Evolutionary conservation across 106 monocot genomes (phyloP).

Genomic region (Iris macrosiphon): DNA sequence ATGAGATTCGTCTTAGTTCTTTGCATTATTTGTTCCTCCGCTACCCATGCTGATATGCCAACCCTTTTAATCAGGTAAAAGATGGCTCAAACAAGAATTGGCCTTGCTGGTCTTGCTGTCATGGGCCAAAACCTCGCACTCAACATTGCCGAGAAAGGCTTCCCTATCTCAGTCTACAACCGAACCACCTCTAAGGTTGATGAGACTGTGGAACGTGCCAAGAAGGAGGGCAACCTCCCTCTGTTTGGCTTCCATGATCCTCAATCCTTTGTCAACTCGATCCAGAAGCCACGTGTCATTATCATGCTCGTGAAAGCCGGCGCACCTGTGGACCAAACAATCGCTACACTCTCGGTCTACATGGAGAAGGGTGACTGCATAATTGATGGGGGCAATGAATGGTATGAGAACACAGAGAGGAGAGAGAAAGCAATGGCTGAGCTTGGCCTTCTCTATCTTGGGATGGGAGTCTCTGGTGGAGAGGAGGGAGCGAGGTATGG

Average conservation of each 20-base stretch:
- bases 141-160: slow-evolving; percentile 55
- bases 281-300: slow-evolving; percentile 44
- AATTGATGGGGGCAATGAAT: slow-evolving; percentile 54
- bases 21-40: no score
- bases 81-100: slow-evolving; percentile 47
- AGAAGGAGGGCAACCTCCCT: slow-evolving; percentile 41
- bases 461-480: slow-evolving; percentile 60
- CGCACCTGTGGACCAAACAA: slow-evolving; percentile 53
- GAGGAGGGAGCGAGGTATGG: slow-evolving; percentile 47
- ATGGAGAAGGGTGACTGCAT: slow-evolving; percentile 52
- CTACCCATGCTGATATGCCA: no score
- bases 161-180: slow-evolving; percentile 56
- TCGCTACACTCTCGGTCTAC: slow-evolving; percentile 28
- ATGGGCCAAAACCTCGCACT: slow-evolving; percentile 60
- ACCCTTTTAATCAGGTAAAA: slow-evolving; percentile 24
- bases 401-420: slow-evolving; percentile 58
- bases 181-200: slow-evolving; percentile 46
- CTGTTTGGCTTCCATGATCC: slow-evolving; percentile 44
- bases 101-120: slow-evolving; percentile 50
- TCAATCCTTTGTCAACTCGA: slow-evolving; percentile 35
- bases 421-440: slow-evolving; percentile 50
- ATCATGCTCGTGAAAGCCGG: slow-evolving; percentile 57
- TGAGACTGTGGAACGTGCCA: slow-evolving; percentile 46
- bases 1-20: no score
- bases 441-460: slow-evolving; percentile 41